phyloP scores from a whole-genome alignment of 129 eudicot genomes.

The Arctium lappa region DNA sequence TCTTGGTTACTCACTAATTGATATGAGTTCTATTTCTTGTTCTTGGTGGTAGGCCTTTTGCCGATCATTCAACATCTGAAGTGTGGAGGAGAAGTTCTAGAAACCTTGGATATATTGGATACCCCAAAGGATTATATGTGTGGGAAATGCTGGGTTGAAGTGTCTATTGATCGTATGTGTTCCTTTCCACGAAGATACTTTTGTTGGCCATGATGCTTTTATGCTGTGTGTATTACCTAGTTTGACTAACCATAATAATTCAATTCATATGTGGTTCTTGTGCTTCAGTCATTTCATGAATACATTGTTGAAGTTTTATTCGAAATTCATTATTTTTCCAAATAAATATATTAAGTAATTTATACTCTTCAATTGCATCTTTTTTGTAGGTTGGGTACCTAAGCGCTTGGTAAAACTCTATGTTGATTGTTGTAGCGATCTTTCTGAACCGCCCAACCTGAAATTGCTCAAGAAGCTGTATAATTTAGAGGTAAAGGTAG shows the following conservation, averaged over 20 bases:
- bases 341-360: not conserved
- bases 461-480: constrained; percentile 73
- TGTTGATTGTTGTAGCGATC: constrained; percentile 67
- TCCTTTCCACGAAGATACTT: not conserved
- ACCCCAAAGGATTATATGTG: constrained; percentile 33
- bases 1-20: not conserved
- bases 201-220: not conserved
- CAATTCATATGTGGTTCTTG: not conserved
- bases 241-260: not conserved
- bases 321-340: not conserved
- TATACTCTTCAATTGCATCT: not conserved
- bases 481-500: constrained; percentile 59
- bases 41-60: constrained; percentile 51
- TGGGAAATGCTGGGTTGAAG: constrained; percentile 66
- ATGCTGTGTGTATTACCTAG: not conserved
- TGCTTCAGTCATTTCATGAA: not conserved
- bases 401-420: constrained; percentile 75
- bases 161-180: constrained; percentile 56
- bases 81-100: constrained; percentile 46
- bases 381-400: constrained; percentile 66
- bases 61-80: constrained; percentile 65
- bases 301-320: not conserved
- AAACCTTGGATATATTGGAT: constrained; percentile 45
- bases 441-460: constrained; percentile 71
- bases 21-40: not conserved